A percentile compares a stretch with the other conserved stretches of the same genome.
These are phyloP conservation scores for Blastobotrys illinoisensis DNA, from an alignment of 1,139 yeast genomes.

Conservation along the genomic window DNA sequence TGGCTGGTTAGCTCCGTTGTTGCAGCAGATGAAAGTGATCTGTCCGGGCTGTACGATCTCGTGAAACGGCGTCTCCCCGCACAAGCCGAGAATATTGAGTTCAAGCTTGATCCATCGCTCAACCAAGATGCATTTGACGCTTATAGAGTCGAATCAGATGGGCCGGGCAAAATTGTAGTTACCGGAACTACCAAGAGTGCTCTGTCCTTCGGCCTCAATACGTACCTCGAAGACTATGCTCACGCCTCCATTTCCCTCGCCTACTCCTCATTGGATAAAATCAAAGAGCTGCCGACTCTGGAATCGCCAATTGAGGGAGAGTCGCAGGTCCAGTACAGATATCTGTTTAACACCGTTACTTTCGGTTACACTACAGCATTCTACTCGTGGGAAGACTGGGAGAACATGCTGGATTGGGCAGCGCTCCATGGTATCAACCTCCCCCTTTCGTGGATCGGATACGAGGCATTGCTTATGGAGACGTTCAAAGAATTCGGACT, in stretches of 20 bases:
- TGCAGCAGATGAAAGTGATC: not conserved
- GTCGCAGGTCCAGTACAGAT: slow-evolving; percentile 15
- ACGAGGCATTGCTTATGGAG: slow-evolving; percentile 18
- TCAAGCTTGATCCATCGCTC: not conserved
- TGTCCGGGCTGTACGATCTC: slow-evolving; percentile 4
- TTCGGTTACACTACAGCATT: slow-evolving; percentile 19
- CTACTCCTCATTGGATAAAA: slow-evolving; percentile 10
- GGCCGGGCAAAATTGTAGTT: not conserved
- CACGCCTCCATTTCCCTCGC: slow-evolving; percentile 17
- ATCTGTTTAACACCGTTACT: slow-evolving; percentile 18
- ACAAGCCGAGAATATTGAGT: slow-evolving; percentile 4
- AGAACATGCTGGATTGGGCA: slow-evolving; percentile 18
- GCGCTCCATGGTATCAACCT: slow-evolving; percentile 16
- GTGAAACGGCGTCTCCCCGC: slow-evolving; percentile 5
- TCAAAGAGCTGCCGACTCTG: slow-evolving; percentile 13
- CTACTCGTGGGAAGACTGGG: slow-evolving; percentile 18
- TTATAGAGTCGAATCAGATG: slow-evolving; percentile 5
- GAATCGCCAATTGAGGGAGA: slow-evolving; percentile 9
- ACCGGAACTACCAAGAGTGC: slow-evolving; percentile 15
- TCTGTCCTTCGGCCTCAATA: slow-evolving; percentile 15
- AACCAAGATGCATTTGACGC: not conserved
- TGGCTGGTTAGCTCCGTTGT: not conserved
- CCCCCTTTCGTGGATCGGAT: slow-evolving; percentile 18
- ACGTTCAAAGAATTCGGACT: slow-evolving; percentile 14
- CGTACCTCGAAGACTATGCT: slow-evolving; percentile 12